These are phyloP conservation scores for Verbena officinalis DNA, from an alignment of 257 asterid genomes.

Conservation along the genomic window DNA sequence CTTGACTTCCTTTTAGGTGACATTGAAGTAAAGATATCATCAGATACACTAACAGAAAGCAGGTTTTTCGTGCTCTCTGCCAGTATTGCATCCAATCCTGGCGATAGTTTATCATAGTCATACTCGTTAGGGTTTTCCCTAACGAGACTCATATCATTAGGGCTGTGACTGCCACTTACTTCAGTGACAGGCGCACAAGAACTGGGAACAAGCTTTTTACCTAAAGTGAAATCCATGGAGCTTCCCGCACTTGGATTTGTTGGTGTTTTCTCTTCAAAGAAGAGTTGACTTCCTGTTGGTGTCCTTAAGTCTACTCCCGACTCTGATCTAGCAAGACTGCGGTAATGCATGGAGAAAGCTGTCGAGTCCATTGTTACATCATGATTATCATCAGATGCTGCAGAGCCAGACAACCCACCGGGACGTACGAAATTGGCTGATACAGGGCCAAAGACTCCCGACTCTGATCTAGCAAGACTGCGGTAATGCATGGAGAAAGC, in stretches of 20 bases:
- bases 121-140: constrained; percentile 61
- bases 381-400: constrained; percentile 74
- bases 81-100: constrained; percentile 67
- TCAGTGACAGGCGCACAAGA: constrained; percentile 44
- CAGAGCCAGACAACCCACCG: constrained; percentile 78
- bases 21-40: constrained; percentile 37
- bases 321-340: constrained; percentile 67
- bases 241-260: constrained; percentile 48
- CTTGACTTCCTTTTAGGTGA: constrained; percentile 40
- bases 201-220: constrained; percentile 40
- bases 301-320: constrained; percentile 75
- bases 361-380: constrained; percentile 98
- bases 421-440: constrained; percentile 87
- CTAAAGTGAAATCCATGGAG: constrained; percentile 62
- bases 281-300: constrained; percentile 58
- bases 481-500: constrained; percentile 95
- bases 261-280: constrained; percentile 79
- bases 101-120: constrained; percentile 72
- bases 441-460: constrained; percentile 98
- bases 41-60: constrained; percentile 41
- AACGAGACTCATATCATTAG: constrained; percentile 90
- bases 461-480: constrained; percentile 87
- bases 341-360: constrained; percentile 94
- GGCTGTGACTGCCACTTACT: constrained; percentile 49
- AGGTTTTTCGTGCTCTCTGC: constrained; percentile 53